Evolutionary conservation across 2,329 filamentous ascomycete genomes (phyloP), one percentile per base, ranked within the genome.

Genomic region (Pestalotiopsis fici): DNA sequence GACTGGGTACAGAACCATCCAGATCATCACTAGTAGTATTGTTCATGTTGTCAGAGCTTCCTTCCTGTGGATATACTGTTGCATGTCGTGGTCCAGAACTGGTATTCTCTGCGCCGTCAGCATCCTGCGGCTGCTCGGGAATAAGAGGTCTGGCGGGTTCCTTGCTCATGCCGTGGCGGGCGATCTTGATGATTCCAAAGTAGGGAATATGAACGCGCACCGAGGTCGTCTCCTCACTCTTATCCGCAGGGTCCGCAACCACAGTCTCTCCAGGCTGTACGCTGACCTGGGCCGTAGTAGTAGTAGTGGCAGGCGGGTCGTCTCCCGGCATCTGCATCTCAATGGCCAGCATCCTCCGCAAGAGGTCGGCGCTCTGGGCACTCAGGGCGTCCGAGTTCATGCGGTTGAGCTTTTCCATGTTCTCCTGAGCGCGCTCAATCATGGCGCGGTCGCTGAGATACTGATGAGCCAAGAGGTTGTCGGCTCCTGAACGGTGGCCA

Each of bases 191-290:
- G 1, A 74, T 77, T 1, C 83, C 82, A 25, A 83, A 75, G 54
- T 82, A 81, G 0, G 83, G 83, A 21, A 85, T 79, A 13, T 78
- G 73, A 13, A 86, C 79, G 21, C 71, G 70, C 2, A 84, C 62
- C 3, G 21, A 11, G 21, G 23, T 27, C n/a, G 31, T 15, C 13
- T 28, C 25, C 13, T 28, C 50, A 35, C 28, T 60, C 15, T 72
- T 71, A 2, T 69, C 71, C 1, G 64, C 66, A 4, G 68, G 69
- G 3, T 71, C 65, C 0, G 67, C 71, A 35, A 35, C 31, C 6
- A 35, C 13, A 21, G 1, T 27, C n/a, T 21, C 18, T 21, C 21
- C 15, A 37, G 5, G 7, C 47, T 63, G 28, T 25, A 62, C n/a
- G 39, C 63, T n/a, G n/a, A 59, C 47, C 28, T 15, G 28, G 21